These are phyloP conservation scores for Fomitopsis serialis DNA, from an alignment of 768 basidiomycete species.

Conservation along the genomic window DNA sequence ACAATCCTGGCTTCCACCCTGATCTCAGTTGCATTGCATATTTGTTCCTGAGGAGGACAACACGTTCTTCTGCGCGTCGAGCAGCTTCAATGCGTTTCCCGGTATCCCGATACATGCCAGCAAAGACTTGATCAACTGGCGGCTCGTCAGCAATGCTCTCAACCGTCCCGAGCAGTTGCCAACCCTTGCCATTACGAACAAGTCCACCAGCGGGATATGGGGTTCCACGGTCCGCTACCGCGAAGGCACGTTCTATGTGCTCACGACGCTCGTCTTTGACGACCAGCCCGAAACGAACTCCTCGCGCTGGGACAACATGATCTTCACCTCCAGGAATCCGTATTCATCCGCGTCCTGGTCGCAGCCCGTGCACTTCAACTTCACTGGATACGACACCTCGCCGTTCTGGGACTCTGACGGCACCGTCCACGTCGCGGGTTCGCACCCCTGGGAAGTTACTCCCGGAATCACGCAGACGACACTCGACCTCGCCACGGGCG, in stretches of 20 bases:
- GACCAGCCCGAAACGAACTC: neutral
- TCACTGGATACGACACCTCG: neutral
- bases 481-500: neutral
- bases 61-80: neutral
- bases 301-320: neutral
- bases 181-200: neutral
- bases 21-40: neutral
- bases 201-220: neutral
- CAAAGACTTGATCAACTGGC: neutral
- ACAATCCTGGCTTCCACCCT: neutral
- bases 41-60: neutral
- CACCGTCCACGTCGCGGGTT: constrained; percentile 9
- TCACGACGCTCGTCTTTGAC: neutral
- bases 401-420: constrained; percentile 5
- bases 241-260: neutral
- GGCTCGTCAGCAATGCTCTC: neutral
- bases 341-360: neutral
- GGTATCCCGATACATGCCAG: neutral
- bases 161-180: neutral
- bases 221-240: neutral
- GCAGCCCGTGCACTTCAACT: neutral
- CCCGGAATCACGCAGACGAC: neutral
- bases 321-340: neutral
- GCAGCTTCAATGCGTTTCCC: neutral
- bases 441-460: neutral